phyloP scores from a whole-genome alignment of 2,329 filamentous ascomycete genomes.

The Aspergillus ustus region DNA sequence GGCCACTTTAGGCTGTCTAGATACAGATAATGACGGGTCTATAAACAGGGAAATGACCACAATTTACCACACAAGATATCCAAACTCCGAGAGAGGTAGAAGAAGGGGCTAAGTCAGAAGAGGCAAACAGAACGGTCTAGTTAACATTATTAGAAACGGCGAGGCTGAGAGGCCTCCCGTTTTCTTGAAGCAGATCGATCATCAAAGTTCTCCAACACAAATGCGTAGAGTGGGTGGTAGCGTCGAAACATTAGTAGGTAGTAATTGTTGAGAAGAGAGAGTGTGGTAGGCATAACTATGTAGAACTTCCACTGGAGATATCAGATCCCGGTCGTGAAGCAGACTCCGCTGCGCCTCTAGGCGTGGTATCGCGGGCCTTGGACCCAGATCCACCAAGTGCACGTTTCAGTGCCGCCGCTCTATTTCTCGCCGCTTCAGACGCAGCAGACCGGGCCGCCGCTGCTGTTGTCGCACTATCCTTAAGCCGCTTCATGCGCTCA shows the following conservation, averaged over 20 bases:
- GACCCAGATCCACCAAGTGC: constrained; percentile 1
- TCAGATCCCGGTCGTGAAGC: not conserved
- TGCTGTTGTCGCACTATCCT: constrained; percentile 33
- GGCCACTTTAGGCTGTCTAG: not conserved
- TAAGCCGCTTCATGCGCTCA: constrained; percentile 43
- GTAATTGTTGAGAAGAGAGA: not conserved
- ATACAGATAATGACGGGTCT: not conserved
- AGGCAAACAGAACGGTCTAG: not conserved
- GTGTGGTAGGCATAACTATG: not conserved
- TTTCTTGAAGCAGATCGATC: not conserved
- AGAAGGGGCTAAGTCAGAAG: not conserved
- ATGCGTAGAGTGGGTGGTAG: not conserved
- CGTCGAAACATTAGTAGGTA: not conserved
- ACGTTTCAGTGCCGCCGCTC: constrained; percentile 14
- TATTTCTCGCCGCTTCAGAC: constrained; percentile 20
- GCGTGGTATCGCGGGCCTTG: not conserved
- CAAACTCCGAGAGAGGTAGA: not conserved
- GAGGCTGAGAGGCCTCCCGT: not conserved
- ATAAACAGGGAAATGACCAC: not conserved
- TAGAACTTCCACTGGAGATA: not conserved
- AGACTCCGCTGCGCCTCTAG: not conserved
- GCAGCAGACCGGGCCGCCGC: constrained; percentile 19
- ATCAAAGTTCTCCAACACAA: not conserved
- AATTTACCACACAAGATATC: not conserved
- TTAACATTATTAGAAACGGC: not conserved